Percentiles rank a stretch among this genome's conserved stretches.
Conservation (phyloP, 208 protist species). For the Leishmania braziliensis region DNA sequence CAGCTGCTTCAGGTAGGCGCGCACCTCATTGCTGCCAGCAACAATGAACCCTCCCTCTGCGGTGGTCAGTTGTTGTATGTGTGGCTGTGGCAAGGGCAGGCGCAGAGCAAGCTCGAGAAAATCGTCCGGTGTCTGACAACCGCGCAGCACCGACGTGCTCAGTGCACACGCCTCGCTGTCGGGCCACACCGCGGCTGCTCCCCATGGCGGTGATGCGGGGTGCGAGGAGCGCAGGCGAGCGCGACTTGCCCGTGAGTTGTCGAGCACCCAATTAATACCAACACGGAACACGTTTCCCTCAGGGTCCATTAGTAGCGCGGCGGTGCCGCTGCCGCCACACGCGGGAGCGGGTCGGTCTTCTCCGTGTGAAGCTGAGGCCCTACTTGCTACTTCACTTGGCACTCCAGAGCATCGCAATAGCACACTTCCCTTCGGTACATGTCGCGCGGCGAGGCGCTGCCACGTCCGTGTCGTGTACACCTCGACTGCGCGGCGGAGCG, state of each 20-base stretch:
- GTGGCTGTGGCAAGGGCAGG: constrained; percentile 35
- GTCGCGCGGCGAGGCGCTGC: constrained; percentile 58
- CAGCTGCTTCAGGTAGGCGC: constrained; percentile 36
- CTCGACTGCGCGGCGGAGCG: constrained; percentile 73
- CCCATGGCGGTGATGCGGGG: neutral
- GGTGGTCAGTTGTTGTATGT: neutral
- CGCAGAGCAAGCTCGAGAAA: constrained; percentile 41
- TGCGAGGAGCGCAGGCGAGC: neutral
- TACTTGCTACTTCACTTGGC: neutral
- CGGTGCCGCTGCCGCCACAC: constrained; percentile 13
- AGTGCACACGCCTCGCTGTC: neutral
- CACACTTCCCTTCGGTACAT: constrained; percentile 52
- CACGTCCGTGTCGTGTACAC: constrained; percentile 65
- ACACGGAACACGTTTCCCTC: constrained; percentile 21
- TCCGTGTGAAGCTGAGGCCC: neutral
- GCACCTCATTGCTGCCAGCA: constrained; percentile 28
- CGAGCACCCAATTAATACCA: constrained; percentile 5
- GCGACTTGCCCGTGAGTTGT: too few relatives aligned
- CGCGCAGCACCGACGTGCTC: constrained; percentile 21
- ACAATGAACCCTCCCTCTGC: constrained; percentile 3
- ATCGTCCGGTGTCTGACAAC: constrained; percentile 44
- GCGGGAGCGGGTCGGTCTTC: neutral
- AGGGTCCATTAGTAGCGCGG: constrained; percentile 24
- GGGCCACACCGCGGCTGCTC: neutral
- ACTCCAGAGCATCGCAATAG: constrained; percentile 43